Percentiles rank a stretch among this genome's conserved stretches.
These are phyloP conservation scores for Wallacemonas sp. DNA, from an alignment of 208 protist genomes.

Conservation along the genomic window DNA sequence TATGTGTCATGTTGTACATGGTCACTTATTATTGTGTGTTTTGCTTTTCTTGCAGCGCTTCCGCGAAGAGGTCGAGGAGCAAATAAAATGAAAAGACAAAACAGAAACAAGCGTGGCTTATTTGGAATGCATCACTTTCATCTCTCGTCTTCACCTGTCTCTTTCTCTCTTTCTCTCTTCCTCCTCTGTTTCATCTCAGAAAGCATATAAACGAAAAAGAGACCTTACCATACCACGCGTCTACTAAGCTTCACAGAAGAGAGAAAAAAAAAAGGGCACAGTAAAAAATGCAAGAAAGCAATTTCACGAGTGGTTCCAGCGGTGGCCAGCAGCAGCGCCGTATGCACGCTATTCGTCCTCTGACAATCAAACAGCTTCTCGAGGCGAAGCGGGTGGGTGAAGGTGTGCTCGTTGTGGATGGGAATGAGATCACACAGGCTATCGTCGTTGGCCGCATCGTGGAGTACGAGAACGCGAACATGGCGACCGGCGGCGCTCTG, in stretches of 20 bases:
- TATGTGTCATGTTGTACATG: too few relatives aligned
- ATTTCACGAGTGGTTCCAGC: conserved; percentile 27
- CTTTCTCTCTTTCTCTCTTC: conserved; percentile 16
- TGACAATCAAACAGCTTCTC: conserved; percentile 89
- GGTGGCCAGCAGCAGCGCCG: conserved; percentile 59
- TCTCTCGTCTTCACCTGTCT: too few relatives aligned
- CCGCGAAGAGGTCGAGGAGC: too few relatives aligned
- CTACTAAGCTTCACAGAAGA: too few relatives aligned
- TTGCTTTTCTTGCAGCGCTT: too few relatives aligned
- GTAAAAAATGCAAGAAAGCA: conserved; percentile 16
- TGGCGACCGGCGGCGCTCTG: conserved; percentile 50
- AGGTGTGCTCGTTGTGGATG: conserved; percentile 85
- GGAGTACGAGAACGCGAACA: conserved; percentile 74
- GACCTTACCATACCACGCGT: too few relatives aligned
- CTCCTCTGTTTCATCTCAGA: neutral
- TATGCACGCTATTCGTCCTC: conserved; percentile 82
- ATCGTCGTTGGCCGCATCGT: conserved; percentile 82
- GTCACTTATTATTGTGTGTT: too few relatives aligned
- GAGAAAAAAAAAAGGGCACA: neutral
- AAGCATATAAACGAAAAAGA: too few relatives aligned
- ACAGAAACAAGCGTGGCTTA: too few relatives aligned
- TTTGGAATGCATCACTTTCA: too few relatives aligned
- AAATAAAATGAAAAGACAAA: too few relatives aligned
- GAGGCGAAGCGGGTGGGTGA: conserved; percentile 84
- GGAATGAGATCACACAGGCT: conserved; percentile 86